Base-by-base conservation (phyloP, 805 yeast species). In the Priceomyces melissophilus region DNA sequence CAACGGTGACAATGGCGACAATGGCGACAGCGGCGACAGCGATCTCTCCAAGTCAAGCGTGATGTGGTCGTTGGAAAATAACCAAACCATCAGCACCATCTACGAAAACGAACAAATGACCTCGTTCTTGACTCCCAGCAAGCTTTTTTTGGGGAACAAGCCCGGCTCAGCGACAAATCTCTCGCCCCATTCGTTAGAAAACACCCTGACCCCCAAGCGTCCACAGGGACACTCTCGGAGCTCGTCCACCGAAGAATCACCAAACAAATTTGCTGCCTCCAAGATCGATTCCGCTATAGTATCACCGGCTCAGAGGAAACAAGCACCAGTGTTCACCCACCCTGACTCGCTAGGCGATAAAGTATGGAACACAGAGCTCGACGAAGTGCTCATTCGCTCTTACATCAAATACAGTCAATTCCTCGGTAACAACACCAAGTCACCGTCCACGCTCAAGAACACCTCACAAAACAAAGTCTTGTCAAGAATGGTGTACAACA, bases 391-490 rank as follows among this genome's bases (percentile, higher is more conserved):
- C 30, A 50, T 67, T 37, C 57, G 58, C 28, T 65, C 71, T 12
- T 64, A 60, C 43, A 46, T 53, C 29, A 68, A 67, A 44, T 69
- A 61, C 43, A 56, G 55, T 15, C 50, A 56, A 11, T 67, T 65
- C 47, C 55, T 56, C 38, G 57, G 55, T 10, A 54, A 54, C 38
- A 61, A 57, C 23, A 40, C 46, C 10, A 42, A 42, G 8, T 48
- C 53, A 23, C 44, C 61, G 0, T 43, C 55, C 8, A 46, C 59
- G 6, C 52, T 65, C 43, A 62, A 58, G 35, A 58, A 58, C 34
- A 57, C 71, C 11, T 58, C 67, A 4, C 73, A 67, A 44, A 67
- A 68, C 46, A 69, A 67, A 42, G 61, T 67, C 10, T 51, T 69
- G 32, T 65, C 72, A 3, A 53, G 71, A 36, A 67, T 69, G 73